Evolutionary conservation across 352 stramenopile species (phyloP).

Genomic region (Thalassiosira hispida): DNA sequence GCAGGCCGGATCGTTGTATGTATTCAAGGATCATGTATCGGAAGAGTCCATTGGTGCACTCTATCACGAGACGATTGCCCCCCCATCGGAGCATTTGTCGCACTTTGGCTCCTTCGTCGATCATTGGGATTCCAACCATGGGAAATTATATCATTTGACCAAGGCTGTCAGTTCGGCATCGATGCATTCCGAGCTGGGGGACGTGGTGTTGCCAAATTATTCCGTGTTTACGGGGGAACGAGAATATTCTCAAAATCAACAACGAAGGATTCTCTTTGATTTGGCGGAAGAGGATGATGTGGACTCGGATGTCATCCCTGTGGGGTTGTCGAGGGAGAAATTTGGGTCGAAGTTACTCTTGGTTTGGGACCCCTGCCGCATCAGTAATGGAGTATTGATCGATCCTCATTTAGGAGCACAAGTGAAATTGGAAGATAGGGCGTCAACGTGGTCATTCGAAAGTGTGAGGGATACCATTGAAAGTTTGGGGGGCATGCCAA

Average conservation of each 20-base stretch:
- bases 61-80: constrained; percentile 52
- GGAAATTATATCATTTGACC: constrained; percentile 41
- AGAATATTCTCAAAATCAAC: background rate
- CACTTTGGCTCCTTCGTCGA: constrained; percentile 49
- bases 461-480: constrained; percentile 68
- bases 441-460: constrained; percentile 65
- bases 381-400: constrained; percentile 44
- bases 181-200: constrained; percentile 45
- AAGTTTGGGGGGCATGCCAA: constrained; percentile 73
- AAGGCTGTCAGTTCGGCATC: constrained; percentile 46
- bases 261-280: constrained; percentile 50
- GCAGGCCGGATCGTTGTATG: constrained; percentile 73
- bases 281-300: constrained; percentile 48
- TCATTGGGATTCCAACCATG: constrained; percentile 45
- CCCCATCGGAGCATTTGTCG: constrained; percentile 14
- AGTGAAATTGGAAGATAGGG: constrained; percentile 35
- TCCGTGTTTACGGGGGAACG: constrained; percentile 41
- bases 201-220: constrained; percentile 53
- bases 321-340: constrained; percentile 38
- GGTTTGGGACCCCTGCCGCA: constrained; percentile 75
- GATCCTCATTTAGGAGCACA: constrained; percentile 73
- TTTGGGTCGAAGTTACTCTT: constrained; percentile 78
- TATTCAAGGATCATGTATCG: constrained; percentile 79
- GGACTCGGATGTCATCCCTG: constrained; percentile 32
- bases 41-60: constrained; percentile 72